Conservation (phyloP, 345 rosid genomes). For the Euphorbia lathyris region DNA sequence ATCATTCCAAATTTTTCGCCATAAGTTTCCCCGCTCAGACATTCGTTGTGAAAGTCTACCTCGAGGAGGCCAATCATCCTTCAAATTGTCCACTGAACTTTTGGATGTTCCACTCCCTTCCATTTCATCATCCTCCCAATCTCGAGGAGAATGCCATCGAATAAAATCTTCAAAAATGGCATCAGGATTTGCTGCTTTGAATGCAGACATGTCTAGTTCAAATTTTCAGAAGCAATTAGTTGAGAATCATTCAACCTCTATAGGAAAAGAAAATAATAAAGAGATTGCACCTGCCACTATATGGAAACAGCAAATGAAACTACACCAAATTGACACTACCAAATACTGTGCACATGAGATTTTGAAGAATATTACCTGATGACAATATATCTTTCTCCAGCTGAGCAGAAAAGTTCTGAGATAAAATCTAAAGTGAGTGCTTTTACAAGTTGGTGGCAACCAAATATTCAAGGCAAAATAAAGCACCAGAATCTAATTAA, state of each 20-base stretch:
- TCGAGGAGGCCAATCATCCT: constrained; percentile 78
- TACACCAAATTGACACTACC: constrained; percentile 1
- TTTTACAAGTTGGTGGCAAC: constrained; percentile 16
- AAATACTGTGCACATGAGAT: neutral
- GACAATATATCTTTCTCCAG: constrained; percentile 79
- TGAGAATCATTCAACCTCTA: constrained; percentile 8
- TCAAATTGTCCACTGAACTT: constrained; percentile 32
- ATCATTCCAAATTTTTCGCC: constrained; percentile 88
- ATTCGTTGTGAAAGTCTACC: constrained; percentile 87
- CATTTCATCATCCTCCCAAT: constrained; percentile 60
- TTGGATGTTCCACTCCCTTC: constrained; percentile 38
- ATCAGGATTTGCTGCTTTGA: constrained; percentile 97
- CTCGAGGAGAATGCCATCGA: constrained; percentile 99
- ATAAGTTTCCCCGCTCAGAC: constrained; percentile 87
- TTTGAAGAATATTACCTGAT: constrained; percentile 53
- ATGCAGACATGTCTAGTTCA: constrained; percentile 89
- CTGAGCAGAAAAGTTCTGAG: constrained; percentile 96
- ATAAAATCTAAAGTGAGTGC: constrained; percentile 20
- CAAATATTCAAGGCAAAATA: neutral
- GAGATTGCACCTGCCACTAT: no score
- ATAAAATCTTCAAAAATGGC: constrained; percentile 95
- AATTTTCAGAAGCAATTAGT: constrained; percentile 11
- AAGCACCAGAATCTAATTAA: neutral
- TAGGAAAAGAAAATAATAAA: no score
- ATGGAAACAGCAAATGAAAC: constrained; percentile 4